These are phyloP conservation scores for Ceratobasidium sp. DNA, from an alignment of 1,284 basidiomycete genomes.

Conservation along the genomic window DNA sequence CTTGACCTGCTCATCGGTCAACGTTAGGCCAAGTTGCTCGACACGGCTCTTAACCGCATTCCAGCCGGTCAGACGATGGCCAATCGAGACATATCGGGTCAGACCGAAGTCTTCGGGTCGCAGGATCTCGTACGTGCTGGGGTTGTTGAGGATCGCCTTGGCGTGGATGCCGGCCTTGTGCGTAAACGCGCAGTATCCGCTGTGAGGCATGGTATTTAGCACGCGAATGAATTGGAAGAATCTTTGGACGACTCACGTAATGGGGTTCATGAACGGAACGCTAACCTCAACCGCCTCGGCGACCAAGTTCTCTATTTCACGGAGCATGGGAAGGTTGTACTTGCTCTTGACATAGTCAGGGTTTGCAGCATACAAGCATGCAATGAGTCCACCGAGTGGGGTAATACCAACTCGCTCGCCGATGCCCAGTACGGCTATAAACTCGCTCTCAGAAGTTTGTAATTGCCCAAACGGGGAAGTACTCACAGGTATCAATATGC, in stretches of 20 bases:
- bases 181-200: constrained; percentile 99
- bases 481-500: constrained; percentile 92
- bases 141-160: constrained; percentile 99
- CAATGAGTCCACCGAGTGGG: constrained; percentile 95
- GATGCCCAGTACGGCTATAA: constrained; percentile 85
- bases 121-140: constrained; percentile 96
- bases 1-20: constrained; percentile 94
- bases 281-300: constrained; percentile 99
- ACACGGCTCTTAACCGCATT: constrained; percentile 99
- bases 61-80: constrained; percentile 95
- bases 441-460: neutral
- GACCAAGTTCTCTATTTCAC: constrained; percentile 98
- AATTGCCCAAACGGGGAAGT: constrained; percentile 25
- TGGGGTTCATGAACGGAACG: constrained; percentile 96
- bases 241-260: constrained; percentile 65
- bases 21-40: constrained; percentile 89
- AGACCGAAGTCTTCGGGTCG: constrained; percentile 99
- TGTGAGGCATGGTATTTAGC: constrained; percentile 46
- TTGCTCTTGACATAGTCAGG: constrained; percentile 99
- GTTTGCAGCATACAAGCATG: constrained; percentile 94
- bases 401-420: constrained; percentile 99
- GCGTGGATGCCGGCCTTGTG: constrained; percentile 99
- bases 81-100: constrained; percentile 97
- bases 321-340: constrained; percentile 97
- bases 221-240: neutral